Evolutionary conservation across 2,329 filamentous ascomycete species (phyloP).

Genomic region (Aspergillus sp.): DNA sequence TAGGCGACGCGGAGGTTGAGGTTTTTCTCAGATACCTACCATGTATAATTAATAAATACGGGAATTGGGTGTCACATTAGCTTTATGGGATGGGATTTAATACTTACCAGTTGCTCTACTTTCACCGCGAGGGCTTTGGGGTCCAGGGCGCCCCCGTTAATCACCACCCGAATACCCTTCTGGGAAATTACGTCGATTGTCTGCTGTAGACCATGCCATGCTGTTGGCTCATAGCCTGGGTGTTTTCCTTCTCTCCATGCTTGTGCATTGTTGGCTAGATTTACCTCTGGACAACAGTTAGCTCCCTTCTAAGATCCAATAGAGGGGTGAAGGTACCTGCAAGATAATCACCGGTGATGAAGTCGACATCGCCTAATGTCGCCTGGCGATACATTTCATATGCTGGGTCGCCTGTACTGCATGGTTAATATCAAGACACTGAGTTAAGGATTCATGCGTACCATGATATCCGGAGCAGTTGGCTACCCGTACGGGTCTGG

Average conservation of each 20-base stretch:
- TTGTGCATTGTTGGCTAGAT: constrained; percentile 49
- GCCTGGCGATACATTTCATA: constrained; percentile 40
- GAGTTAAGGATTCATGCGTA: background rate
- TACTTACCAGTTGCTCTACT: constrained; percentile 39
- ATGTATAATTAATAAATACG: background rate
- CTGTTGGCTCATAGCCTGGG: constrained; percentile 47
- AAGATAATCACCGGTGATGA: constrained; percentile 57
- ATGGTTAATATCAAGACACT: background rate
- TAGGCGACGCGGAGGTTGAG: constrained; percentile 46
- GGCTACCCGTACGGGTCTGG: constrained; percentile 30
- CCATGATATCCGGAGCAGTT: constrained; percentile 37
- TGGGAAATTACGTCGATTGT: constrained; percentile 48
- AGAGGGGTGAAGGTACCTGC: constrained; percentile 33
- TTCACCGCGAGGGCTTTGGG: constrained; percentile 53
- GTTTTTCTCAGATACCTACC: constrained; percentile 33
- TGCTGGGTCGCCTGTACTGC: constrained; percentile 29
- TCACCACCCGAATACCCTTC: constrained; percentile 54
- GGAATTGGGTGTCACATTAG: background rate
- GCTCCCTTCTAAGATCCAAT: constrained; percentile 2
- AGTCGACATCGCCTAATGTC: constrained; percentile 44
- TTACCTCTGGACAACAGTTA: constrained; percentile 35
- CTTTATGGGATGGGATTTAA: constrained; percentile 5
- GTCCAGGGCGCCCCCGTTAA: constrained; percentile 59
- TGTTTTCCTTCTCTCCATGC: constrained; percentile 42
- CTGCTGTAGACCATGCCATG: constrained; percentile 51